Evolutionary conservation across 805 yeast genomes (phyloP), one percentile per base, ranked within the genome.

Genomic region (Kodamaea hsintzibuensis): DNA sequence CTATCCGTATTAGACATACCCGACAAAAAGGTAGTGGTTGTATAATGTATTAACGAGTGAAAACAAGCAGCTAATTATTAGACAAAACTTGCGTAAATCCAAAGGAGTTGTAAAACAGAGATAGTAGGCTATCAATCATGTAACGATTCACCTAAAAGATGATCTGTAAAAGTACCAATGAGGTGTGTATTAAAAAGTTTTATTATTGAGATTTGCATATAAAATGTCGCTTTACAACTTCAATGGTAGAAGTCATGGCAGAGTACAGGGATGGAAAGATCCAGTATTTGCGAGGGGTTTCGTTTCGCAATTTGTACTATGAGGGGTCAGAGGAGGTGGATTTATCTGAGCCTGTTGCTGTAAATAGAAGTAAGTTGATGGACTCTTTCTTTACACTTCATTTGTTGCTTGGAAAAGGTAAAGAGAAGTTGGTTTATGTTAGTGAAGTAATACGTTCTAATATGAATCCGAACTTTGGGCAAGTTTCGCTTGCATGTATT

Each of bases 361-460:
- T 37, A 27, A 37, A 25, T 25, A 51, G 52, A 65, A 2, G 46
- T 43, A 35, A 35, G n/a, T 33, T 50, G 40, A 5, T 50, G 38
- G 71, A 66, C 47, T 56, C 64, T 9, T 72, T 71, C 54, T 58
- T 67, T 53, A 60, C 67, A n/a, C 25, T 72, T 10, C 70, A 69
- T 51, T 48, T 59, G 14, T 49, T 45, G 8, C 49, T 47, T 5
- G 60, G 47, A 10, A 55, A 42, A 13, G 37, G 55, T 13, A 40
- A 45, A 14, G 59, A 58, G 13, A 45, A 53, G 33, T 57, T 70
- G 47, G 48, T 72, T 2, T 72, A 71, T 53, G 62, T 74, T 27
- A 72, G 77, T 54, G 78, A 73, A 17, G 44, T 40, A 54, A 60
- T 69, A 5, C 54, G 62, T 0, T 33, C 42, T 4, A 50, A 53